These are phyloP conservation scores for Aureobasidium sp. DNA, from an alignment of 2,329 filamentous ascomycete genomes.

Conservation along the genomic window DNA sequence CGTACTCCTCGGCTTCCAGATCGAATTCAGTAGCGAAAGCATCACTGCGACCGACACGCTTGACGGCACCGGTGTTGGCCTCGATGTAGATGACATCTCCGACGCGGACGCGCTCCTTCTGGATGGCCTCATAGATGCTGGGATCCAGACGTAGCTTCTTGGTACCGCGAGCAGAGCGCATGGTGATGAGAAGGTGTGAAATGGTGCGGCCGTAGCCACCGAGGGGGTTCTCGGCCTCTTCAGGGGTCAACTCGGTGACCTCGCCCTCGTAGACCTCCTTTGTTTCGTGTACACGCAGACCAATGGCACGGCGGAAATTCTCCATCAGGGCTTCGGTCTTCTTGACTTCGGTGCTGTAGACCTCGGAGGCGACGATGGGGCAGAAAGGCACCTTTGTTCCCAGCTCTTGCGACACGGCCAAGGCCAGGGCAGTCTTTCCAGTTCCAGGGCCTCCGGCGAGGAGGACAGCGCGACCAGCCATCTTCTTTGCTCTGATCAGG, in stretches of 20 bases:
- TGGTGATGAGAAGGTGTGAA: constrained; percentile 84
- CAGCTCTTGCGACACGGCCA: constrained; percentile 93
- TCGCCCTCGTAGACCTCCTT: constrained; percentile 99
- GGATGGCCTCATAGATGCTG: constrained; percentile 98
- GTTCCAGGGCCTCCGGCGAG: constrained; percentile 92
- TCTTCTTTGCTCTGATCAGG: constrained; percentile 91
- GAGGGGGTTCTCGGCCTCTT: constrained; percentile 95
- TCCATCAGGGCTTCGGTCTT: constrained; percentile 99
- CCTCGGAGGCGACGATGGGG: constrained; percentile 94
- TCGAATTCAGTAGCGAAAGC: constrained; percentile 98
- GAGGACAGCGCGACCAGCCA: constrained; percentile 90
- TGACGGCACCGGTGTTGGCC: constrained; percentile 96
- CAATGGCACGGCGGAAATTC: constrained; percentile 95
- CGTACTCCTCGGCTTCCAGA: constrained; percentile 96
- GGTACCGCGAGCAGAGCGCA: constrained; percentile 92
- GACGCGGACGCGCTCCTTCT: constrained; percentile 92
- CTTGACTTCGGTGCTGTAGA: constrained; percentile 97
- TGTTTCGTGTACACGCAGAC: constrained; percentile 92
- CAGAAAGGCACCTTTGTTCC: constrained; percentile 98
- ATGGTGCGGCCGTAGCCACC: constrained; percentile 97
- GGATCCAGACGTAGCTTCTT: constrained; percentile 97
- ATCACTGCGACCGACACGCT: constrained; percentile 90
- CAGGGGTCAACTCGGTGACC: constrained; percentile 92
- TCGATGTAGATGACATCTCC: constrained; percentile 99
- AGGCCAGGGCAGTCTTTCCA: constrained; percentile 91